Conservation (phyloP, 2,329 filamentous ascomycete species). For the Xylaria sp. region DNA sequence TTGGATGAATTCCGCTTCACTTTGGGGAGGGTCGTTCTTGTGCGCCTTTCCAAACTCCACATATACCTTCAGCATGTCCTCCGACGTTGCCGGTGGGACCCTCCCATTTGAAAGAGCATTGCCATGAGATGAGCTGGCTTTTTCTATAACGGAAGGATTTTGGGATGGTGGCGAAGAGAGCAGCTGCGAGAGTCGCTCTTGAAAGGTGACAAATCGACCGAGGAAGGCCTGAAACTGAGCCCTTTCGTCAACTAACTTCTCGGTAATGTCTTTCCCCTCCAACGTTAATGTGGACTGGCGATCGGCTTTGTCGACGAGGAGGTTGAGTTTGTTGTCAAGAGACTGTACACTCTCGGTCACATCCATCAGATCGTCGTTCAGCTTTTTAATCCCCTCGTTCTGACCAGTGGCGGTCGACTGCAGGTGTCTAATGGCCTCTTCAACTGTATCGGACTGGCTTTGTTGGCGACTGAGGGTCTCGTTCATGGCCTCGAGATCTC, state of each 20-base stretch:
- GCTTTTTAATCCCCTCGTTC: slow-evolving; percentile 5
- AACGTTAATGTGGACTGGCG: background rate
- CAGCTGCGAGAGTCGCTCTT: background rate
- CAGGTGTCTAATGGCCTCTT: slow-evolving; percentile 5
- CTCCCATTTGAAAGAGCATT: background rate
- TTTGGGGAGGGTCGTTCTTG: slow-evolving; percentile 19
- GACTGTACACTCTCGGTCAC: background rate
- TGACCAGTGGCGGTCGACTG: slow-evolving; percentile 2
- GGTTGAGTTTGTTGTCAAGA: background rate
- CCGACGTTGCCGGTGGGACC: slow-evolving; percentile 13
- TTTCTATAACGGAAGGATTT: background rate
- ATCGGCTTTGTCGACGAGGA: background rate
- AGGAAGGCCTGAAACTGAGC: background rate
- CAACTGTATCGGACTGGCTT: slow-evolving; percentile 4
- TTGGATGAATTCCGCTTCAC: slow-evolving; percentile 24
- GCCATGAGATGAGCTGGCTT: background rate
- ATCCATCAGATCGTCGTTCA: slow-evolving; percentile 1
- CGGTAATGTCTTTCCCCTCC: background rate
- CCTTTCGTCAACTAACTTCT: background rate
- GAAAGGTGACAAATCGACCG: background rate
- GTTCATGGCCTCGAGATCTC: slow-evolving; percentile 15
- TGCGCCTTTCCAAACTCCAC: slow-evolving; percentile 24
- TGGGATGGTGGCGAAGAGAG: background rate
- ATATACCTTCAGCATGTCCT: slow-evolving; percentile 21
- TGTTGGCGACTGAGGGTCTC: slow-evolving; percentile 12